phyloP scores from a whole-genome alignment of 1,139 yeast species.

The Yarrowia galli region DNA sequence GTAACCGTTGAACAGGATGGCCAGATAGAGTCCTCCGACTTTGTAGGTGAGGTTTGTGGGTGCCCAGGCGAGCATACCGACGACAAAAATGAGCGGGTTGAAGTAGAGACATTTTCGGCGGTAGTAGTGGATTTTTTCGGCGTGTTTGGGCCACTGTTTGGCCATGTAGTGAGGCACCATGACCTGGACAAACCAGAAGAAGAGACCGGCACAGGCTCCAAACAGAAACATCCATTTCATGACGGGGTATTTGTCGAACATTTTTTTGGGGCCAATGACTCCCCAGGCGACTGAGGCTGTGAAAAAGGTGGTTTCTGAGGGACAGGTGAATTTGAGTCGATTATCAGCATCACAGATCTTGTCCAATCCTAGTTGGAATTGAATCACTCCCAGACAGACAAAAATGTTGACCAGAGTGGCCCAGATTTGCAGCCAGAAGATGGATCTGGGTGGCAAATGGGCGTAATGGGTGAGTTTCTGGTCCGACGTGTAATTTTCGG shows the following conservation, averaged over 20 bases:
- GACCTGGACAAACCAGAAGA: slow-evolving; percentile 54
- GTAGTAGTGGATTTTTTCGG: neutral
- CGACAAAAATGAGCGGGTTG: slow-evolving; percentile 62
- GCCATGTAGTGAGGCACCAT: slow-evolving; percentile 50
- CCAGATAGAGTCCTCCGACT: slow-evolving; percentile 58
- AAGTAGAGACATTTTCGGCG: slow-evolving; percentile 41
- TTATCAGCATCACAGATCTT: slow-evolving; percentile 44
- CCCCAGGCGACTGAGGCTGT: slow-evolving; percentile 67
- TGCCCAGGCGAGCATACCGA: slow-evolving; percentile 54
- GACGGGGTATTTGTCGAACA: slow-evolving; percentile 57
- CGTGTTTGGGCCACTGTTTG: neutral
- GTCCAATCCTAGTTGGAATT: slow-evolving; percentile 56
- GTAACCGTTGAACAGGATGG: slow-evolving; percentile 61
- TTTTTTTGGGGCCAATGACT: slow-evolving; percentile 68
- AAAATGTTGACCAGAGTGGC: slow-evolving; percentile 53
- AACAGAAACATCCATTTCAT: slow-evolving; percentile 50
- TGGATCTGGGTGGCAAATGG: slow-evolving; percentile 64
- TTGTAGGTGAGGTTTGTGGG: slow-evolving; percentile 62
- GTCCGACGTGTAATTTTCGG: slow-evolving; percentile 52
- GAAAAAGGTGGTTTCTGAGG: slow-evolving; percentile 55
- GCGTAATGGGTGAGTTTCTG: slow-evolving; percentile 66
- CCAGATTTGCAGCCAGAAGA: slow-evolving; percentile 63
- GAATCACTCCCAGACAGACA: slow-evolving; percentile 58
- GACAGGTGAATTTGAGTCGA: slow-evolving; percentile 45
- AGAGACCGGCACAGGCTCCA: slow-evolving; percentile 53